A percentile compares a stretch with the other conserved stretches of the same genome.
Conservation (phyloP, 768 basidiomycete genomes). For the Suillus variegatus region DNA sequence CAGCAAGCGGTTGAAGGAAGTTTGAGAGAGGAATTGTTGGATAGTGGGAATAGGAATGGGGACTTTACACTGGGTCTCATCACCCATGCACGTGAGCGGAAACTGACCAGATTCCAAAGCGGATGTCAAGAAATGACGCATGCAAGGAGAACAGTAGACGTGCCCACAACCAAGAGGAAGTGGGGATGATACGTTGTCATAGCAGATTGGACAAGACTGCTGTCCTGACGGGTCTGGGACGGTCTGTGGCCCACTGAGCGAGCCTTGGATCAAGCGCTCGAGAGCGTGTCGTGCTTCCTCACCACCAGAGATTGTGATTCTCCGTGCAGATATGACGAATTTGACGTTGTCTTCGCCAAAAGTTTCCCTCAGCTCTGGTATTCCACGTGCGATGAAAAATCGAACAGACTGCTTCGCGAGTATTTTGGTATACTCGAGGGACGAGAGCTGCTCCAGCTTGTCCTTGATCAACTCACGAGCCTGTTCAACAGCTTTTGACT, state of each 20-base stretch:
- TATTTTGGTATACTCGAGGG: constrained; percentile 41
- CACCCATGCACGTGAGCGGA: constrained; percentile 69
- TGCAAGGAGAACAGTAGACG: constrained; percentile 62
- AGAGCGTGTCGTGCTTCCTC: constrained; percentile 55
- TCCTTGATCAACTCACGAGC: constrained; percentile 46
- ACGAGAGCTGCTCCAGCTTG: constrained; percentile 49
- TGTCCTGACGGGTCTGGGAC: constrained; percentile 5
- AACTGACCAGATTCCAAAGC: constrained; percentile 57
- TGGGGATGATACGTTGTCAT: constrained; percentile 42
- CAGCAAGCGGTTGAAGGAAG: constrained; percentile 56
- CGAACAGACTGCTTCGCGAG: constrained; percentile 44
- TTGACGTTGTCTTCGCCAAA: constrained; percentile 56
- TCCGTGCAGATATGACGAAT: constrained; percentile 43
- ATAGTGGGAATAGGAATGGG: constrained; percentile 55
- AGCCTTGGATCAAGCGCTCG: constrained; percentile 44
- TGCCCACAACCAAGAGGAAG: constrained; percentile 64
- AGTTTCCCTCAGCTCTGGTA: constrained; percentile 50
- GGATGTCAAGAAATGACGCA: constrained; percentile 57
- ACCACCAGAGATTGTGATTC: constrained; percentile 53
- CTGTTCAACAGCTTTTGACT: constrained; percentile 36
- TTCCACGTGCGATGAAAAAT: constrained; percentile 52
- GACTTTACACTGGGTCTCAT: constrained; percentile 56
- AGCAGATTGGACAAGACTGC: constrained; percentile 55
- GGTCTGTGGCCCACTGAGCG: constrained; percentile 25
- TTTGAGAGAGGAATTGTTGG: constrained; percentile 47